A percentile compares a stretch with the other conserved stretches of the same genome.
These are phyloP conservation scores for Suillus sp. DNA, from an alignment of 768 basidiomycete species.

Conservation along the genomic window DNA sequence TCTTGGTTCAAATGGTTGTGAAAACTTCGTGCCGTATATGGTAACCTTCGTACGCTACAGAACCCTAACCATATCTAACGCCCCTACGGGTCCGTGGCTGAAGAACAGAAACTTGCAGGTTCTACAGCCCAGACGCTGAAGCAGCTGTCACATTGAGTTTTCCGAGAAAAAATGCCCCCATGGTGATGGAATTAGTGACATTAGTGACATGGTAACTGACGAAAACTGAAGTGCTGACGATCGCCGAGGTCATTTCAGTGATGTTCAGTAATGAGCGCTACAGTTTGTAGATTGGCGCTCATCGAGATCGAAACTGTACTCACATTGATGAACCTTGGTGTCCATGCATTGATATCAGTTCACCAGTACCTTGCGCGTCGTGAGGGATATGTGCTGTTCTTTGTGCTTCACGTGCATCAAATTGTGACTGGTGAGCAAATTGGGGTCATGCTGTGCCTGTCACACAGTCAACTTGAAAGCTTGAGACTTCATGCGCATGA, in stretches of 20 bases:
- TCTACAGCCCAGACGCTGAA: not conserved
- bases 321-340: not conserved
- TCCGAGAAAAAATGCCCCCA: not conserved
- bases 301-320: not conserved
- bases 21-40: not conserved
- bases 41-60: not conserved
- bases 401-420: not conserved
- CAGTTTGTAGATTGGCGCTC: not conserved
- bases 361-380: not conserved
- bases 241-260: not conserved
- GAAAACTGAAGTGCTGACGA: not conserved
- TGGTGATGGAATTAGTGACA: not conserved
- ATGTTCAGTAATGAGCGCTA: not conserved
- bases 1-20: not conserved
- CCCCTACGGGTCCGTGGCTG: not conserved
- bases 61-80: conserved; percentile 1
- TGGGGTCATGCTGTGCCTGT: not conserved
- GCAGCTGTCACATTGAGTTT: not conserved
- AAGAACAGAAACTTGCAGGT: not conserved
- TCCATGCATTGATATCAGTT: not conserved
- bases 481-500: not conserved
- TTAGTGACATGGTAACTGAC: not conserved
- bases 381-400: not conserved
- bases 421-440: not conserved
- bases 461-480: not conserved